These are phyloP conservation scores for Paramecium biaurelia DNA, from an alignment of 73 alveolate species.

Conservation along the genomic window DNA sequence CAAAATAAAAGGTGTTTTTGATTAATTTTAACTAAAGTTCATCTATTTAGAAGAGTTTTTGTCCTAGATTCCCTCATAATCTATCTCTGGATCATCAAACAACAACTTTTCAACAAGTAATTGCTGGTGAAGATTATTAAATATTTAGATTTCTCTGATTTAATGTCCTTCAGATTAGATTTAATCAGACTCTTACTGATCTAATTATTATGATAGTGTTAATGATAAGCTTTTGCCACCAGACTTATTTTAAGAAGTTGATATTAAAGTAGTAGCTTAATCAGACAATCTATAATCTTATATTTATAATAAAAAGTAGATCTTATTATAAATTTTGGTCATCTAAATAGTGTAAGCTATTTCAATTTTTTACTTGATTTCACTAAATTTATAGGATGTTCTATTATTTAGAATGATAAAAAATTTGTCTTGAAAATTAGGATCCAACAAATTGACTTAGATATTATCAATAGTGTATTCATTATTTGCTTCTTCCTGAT, in stretches of 20 bases:
- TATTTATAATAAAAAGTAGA: neutral
- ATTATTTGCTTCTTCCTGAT: neutral
- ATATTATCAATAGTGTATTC: neutral
- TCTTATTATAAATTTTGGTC: neutral
- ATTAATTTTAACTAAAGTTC: neutral
- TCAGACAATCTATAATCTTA: neutral
- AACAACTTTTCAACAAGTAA: neutral
- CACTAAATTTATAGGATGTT: slow-evolving; percentile 8
- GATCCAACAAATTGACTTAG: neutral
- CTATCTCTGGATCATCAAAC: slow-evolving; percentile 7
- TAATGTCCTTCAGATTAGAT: neutral
- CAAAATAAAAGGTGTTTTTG: neutral
- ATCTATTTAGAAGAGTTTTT: neutral
- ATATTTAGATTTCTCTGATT: neutral
- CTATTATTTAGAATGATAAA: neutral
- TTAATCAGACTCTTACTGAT: neutral
- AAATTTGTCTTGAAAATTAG: neutral
- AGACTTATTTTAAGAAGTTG: neutral
- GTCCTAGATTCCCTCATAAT: neutral
- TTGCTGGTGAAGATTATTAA: neutral
- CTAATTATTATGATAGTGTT: neutral
- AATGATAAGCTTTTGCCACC: neutral
- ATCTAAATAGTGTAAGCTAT: neutral
- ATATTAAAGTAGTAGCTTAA: neutral
- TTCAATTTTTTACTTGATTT: neutral